Evolutionary conservation across 805 yeast genomes (phyloP), one percentile per base, ranked within the genome.

Genomic region (Metschnikowia peoriensis): DNA sequence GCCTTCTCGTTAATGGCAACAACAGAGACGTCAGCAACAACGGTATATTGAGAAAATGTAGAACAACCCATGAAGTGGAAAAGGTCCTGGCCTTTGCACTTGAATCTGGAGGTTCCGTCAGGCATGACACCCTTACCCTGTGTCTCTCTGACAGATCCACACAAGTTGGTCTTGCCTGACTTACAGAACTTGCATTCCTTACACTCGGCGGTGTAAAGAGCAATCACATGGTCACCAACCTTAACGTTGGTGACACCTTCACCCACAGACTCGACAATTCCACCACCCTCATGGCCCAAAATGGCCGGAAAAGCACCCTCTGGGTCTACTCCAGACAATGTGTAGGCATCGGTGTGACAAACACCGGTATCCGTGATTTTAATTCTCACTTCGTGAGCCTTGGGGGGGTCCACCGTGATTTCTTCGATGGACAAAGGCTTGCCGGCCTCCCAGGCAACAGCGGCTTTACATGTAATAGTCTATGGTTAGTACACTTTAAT

Each of bases 101-200:
- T 83, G 78, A 94, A 93, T 72, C 99, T 84, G 43, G 88, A 72
- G 47, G 99, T 93, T 17, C 98, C 99, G 69, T 94, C 99, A 57
- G 99, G 99, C 97, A 94, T 88, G 53, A 93, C 87, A 70, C 99
- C 99, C 67, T 89, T 86, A 69, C 99, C 98, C 72, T 94, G 99
- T 52, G 99, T 96, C 50, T 89, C 96, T 75, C 99, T 86, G 62
- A 94, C 93, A 64, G 96, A 81, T 57, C 94, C 89, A 79, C 99
- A 94, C 69, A 94, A 81, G 77, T 94, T 94, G 67, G 99, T 93
- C 81, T 96, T 94, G 57, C 97, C 97, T 55, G 92, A 83, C 69
- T 77, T 81, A 78, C 99, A 94, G 81, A 92, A 89, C 72, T 92
- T 91, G 78, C 99, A 94, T 72, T 91, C 88, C 59, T 79, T 77